Base-by-base conservation (phyloP, 495 filamentous ascomycete species). In the Annulohypoxylon stygium region DNA sequence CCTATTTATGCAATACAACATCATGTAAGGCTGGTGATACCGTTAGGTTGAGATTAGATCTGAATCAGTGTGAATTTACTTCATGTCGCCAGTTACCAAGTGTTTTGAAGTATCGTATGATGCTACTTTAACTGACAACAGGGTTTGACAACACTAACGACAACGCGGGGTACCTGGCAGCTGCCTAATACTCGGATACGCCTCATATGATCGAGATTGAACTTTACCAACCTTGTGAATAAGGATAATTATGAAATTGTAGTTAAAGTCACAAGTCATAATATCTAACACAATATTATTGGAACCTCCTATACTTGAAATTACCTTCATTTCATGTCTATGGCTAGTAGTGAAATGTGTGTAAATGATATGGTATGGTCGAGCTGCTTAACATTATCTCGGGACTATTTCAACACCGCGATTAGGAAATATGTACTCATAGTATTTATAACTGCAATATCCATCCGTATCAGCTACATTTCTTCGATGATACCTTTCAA, bases 1-100 rank as follows among this genome's bases (percentile, higher is more conserved):
- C 53, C 57, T 60, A 75, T 75, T 47, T 53, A 74, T 70, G 72
- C 72, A 64, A 54, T 70, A 68, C 72, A 25, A 75, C 72, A 65
- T 61, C 57, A 70, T 55, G 41, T 70, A 75, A 48, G 72, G 67
- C 67, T 75, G 59, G 47, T 16, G 43, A 14, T 70, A 55, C 51
- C 43, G 11, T 6, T 64, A 63, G 37, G 30, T 34, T 48, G 16
- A 33, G 11, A 41, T 58, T 37, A 54, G 61, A 60, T 66, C 33
- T 25, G 25, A 37, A 30, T 45, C 45, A 4, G 9, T 53, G 23
- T n/a, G 12, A 23, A 10, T 26, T 26, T 33, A n/a, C 8, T 25
- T 51, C 23, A 16, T 57, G 25, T 69, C 12, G 12, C 2, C 12
- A 43, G 39, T n/a, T 43, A 43, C 36, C 11, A 14, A 5, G 39